Evolutionary conservation across 768 basidiomycete species (phyloP), one percentile per base, ranked within the genome.

Genomic region (Pleurotus eryngii): DNA sequence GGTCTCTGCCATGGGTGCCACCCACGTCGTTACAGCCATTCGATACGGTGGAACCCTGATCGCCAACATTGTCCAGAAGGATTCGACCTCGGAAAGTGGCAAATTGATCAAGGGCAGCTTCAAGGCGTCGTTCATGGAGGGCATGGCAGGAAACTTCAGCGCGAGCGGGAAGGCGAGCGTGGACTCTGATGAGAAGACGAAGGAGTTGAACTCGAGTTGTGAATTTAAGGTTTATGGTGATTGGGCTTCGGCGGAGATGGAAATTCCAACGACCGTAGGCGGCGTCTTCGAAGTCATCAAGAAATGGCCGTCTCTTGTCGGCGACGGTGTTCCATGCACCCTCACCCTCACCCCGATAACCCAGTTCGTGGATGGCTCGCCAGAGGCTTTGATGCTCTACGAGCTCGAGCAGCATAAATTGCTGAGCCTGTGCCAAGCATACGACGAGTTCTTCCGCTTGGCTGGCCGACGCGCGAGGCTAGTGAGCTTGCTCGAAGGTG

Each of bases 11-110:
- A 20, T 54, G 51, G 49, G 55, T 27, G 62, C 62, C 46, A 63
- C 60, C 24, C 62, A 63, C 27, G 60, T 63, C 48, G 47, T 63
- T 48, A 63, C 62, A 4, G 57, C 56, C 37, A 63, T 63, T 50
- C 48, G 51, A 27, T 63, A 53, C 43, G 62, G 62, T 15, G 57
- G 62, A 27, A 61, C 56, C 46, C 45, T 61, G 12, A 56, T 63
- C 24, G 60, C 59, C 43, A 56, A 48, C 14, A 55, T 63, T 14
- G 50, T 54, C 22, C 46, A 55, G 48, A 59, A 61, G 57, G 50
- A 56, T 30, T 49, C 56, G 3, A 26, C 55, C 27, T 60, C 50
- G 43, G 59, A 55, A 53, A 60, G 39, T 15, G 59, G 55, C 35
- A 58, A 56, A 30, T 18, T 27, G 5, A 43, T 58, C 24, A 54